These are phyloP conservation scores for Naganishia cerealis DNA, from an alignment of 1,284 basidiomycete species.

Conservation along the genomic window DNA sequence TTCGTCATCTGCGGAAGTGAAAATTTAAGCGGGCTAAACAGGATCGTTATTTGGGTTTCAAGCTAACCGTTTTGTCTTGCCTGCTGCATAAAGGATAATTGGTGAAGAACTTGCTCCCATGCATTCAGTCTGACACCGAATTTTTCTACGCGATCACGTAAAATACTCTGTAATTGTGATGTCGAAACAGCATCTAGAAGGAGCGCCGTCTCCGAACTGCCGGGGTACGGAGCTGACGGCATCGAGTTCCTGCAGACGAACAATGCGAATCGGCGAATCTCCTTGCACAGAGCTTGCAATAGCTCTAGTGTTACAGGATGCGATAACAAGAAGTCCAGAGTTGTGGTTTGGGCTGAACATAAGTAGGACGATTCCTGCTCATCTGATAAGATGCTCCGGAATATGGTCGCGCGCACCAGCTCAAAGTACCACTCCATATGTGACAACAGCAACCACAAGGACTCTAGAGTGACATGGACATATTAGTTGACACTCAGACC, in stretches of 20 bases:
- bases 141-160: conserved; percentile 14
- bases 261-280: conserved; percentile 16
- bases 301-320: conserved; percentile 12
- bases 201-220: conserved; percentile 10
- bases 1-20: not conserved
- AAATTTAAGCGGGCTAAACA: not conserved
- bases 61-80: not conserved
- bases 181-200: conserved; percentile 11
- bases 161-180: conserved; percentile 8
- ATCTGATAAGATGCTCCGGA: not conserved
- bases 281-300: conserved; percentile 6
- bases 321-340: conserved; percentile 16
- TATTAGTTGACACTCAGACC: not conserved
- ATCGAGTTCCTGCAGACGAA: conserved; percentile 8
- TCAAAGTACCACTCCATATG: conserved; percentile 33
- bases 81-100: not conserved
- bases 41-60: not conserved
- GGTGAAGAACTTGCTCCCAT: conserved; percentile 4
- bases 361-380: not conserved
- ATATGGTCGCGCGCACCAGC: conserved; percentile 7
- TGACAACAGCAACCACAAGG: conserved; percentile 25
- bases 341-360: not conserved
- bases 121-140: conserved; percentile 6
- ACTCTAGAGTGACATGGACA: conserved; percentile 6
- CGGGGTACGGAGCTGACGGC: conserved; percentile 18